Conservation (phyloP, 371 early-diverging fungal genomes). For the Mortierella sp. region DNA sequence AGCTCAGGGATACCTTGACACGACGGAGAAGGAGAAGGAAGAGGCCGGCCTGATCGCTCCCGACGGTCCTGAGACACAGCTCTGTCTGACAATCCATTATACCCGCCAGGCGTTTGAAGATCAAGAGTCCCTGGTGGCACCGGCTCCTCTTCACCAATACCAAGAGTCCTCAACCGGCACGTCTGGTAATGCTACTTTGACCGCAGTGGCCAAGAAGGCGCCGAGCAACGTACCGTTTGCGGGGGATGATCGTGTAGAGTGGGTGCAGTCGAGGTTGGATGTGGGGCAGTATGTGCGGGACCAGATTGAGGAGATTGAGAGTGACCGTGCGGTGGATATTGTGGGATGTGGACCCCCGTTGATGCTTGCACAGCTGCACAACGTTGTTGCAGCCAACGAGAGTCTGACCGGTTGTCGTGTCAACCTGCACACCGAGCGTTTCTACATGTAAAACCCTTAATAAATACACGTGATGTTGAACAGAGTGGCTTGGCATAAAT, state of each 20-base stretch:
- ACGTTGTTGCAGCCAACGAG: constrained; percentile 40
- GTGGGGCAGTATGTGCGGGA: constrained; percentile 21
- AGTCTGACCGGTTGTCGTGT: constrained; percentile 44
- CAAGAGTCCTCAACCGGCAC: background rate
- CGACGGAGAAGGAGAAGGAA: constrained; percentile 35
- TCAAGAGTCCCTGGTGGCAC: constrained; percentile 21
- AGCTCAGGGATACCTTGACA: constrained; percentile 27
- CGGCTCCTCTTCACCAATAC: constrained; percentile 1
- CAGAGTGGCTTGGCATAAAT: background rate
- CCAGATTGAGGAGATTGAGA: constrained; percentile 29
- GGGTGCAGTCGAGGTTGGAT: constrained; percentile 33
- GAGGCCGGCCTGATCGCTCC: constrained; percentile 27
- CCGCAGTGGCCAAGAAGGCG: constrained; percentile 8
- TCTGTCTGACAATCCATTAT: constrained; percentile 30
- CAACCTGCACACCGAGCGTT: constrained; percentile 48
- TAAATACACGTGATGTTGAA: background rate
- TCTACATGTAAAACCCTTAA: constrained; percentile 29
- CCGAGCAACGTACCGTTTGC: constrained; percentile 32
- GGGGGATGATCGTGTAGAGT: constrained; percentile 45
- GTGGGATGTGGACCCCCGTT: constrained; percentile 47
- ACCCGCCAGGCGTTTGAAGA: constrained; percentile 19
- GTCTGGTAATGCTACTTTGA: background rate
- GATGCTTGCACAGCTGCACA: constrained; percentile 50
- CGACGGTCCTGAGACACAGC: constrained; percentile 19
- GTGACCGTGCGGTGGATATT: constrained; percentile 35